These are phyloP conservation scores for Phytophthora niederhauseri DNA, from an alignment of 352 stramenopile genomes.

Conservation along the genomic window DNA sequence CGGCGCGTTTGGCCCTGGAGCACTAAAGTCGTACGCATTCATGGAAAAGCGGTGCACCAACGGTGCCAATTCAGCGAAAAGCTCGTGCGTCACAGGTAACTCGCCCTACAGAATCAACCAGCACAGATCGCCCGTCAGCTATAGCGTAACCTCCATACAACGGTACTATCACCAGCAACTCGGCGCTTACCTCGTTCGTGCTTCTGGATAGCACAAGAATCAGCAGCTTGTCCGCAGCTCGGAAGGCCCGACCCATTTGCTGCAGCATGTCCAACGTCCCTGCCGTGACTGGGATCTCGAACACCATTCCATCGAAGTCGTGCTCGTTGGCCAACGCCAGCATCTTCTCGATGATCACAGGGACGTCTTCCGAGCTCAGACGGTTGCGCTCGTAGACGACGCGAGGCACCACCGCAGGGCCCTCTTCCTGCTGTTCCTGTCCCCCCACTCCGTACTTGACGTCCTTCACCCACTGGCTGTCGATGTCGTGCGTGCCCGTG, in stretches of 20 bases:
- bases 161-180: not conserved
- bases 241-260: conserved; percentile 57
- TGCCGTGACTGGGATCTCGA: conserved; percentile 73
- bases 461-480: conserved; percentile 57
- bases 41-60: conserved; percentile 82
- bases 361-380: conserved; percentile 54
- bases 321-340: conserved; percentile 46
- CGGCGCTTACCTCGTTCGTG: conserved; percentile 47
- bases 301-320: conserved; percentile 73
- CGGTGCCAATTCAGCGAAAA: conserved; percentile 61
- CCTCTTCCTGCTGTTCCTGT: conserved; percentile 11
- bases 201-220: conserved; percentile 70
- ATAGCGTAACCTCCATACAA: not conserved
- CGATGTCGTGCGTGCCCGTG: conserved; percentile 77
- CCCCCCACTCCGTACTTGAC: conserved; percentile 42
- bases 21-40: conserved; percentile 81
- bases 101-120: conserved; percentile 38
- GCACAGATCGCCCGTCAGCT: conserved; percentile 2
- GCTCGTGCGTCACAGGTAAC: conserved; percentile 55
- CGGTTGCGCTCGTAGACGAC: conserved; percentile 83
- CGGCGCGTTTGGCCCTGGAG: conserved; percentile 70
- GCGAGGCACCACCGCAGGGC: conserved; percentile 67
- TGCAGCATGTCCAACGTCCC: conserved; percentile 69
- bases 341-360: conserved; percentile 59
- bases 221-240: conserved; percentile 54